Evolutionary conservation across 2,329 filamentous ascomycete species (phyloP), one percentile per base, ranked within the genome.

Genomic region (Xylariaceae sp.): DNA sequence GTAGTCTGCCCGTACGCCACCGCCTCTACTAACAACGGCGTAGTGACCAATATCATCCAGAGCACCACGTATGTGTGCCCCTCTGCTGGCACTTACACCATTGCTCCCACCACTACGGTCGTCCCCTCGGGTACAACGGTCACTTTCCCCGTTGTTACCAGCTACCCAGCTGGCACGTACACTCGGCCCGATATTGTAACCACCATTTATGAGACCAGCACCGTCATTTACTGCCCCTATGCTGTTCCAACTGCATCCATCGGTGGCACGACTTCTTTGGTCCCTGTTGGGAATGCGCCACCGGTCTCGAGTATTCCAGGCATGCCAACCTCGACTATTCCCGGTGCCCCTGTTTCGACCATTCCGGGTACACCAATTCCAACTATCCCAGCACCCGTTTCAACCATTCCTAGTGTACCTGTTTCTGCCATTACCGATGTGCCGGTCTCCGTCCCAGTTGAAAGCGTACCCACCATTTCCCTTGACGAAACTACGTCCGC

Each of bases 11-110:
- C 88, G 55, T 84, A 86, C 66, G 87, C 88, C 66, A 85, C 85
- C 61, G 81, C 84, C 67, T 79, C 80, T 67, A 87, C 86, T 66
- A 76, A 77, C 65, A 76, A 74, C 64, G 81, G 82, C 65, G 82
- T 83, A 54, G 82, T 83, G 59, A 89, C 85, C 76, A 88, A 81
- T 77, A 78, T 86, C 68, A 83, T 90, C 70, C 78, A 82, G 75
- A 83, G 78, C 68, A 91, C 88, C 70, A 86, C 85, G 70, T 90
- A 87, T 71, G 82, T 88, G 71, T 91, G 88, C 85, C 87, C 88
- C 63, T 79, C 78, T 53, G 79, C 87, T 69, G 88, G 88, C 73
- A 90, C 86, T 59, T 92, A 90, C 81, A 90, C 86, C 72, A 86
- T 92, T 68, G 85, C 80, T 66, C 85, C 88, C 59, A 80, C 80